These are phyloP conservation scores for Dionaea muscipula DNA, from an alignment of 179 eudicot species.

Conservation along the genomic window DNA sequence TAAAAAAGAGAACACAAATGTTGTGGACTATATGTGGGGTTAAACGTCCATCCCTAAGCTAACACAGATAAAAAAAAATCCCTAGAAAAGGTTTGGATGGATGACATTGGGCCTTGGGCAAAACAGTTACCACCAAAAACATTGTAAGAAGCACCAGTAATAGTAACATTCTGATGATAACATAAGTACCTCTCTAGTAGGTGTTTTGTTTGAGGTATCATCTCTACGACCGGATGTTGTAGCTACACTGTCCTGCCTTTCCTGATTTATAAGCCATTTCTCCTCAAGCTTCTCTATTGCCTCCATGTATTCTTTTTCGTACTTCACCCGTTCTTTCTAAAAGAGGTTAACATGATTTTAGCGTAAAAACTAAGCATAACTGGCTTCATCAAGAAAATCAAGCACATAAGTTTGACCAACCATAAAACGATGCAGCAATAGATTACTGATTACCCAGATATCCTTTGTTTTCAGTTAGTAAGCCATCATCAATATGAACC, in stretches of 20 bases:
- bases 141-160: too few species aligned
- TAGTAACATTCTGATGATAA: too few species aligned
- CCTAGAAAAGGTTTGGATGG: too few species aligned
- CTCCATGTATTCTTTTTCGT: slow-evolving; percentile 48
- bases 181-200: slow-evolving; percentile 35
- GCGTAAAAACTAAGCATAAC: background rate
- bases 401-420: background rate
- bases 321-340: slow-evolving; percentile 53
- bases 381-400: background rate
- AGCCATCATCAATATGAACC: too few species aligned
- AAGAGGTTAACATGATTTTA: slow-evolving; percentile 8
- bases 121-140: too few species aligned
- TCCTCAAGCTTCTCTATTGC: slow-evolving; percentile 67
- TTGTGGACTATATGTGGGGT: too few species aligned
- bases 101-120: too few species aligned
- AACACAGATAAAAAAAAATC: too few species aligned
- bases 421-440: background rate
- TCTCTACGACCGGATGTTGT: slow-evolving; percentile 23
- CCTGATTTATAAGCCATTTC: slow-evolving; percentile 42
- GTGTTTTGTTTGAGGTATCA: slow-evolving; percentile 20
- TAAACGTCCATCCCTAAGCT: too few species aligned
- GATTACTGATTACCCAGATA: background rate
- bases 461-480: too few species aligned
- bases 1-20: too few species aligned
- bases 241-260: slow-evolving; percentile 31